Evolutionary conservation across 176 grass and related monocot species (phyloP).

Genomic region (Musa beccarii): DNA sequence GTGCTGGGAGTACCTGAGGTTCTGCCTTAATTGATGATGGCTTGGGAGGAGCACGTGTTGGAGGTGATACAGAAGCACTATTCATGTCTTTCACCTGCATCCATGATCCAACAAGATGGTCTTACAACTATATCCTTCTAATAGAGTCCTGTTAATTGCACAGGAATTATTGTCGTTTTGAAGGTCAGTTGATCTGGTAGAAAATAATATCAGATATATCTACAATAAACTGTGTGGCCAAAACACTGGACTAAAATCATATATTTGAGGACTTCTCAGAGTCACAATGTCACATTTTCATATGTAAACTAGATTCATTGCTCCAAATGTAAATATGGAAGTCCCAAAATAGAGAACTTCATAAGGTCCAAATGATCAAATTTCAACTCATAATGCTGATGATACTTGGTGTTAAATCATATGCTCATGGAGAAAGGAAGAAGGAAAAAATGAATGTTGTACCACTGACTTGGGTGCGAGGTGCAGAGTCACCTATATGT

Average conservation of each 20-base stretch:
- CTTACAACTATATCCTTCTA: constrained; percentile 1
- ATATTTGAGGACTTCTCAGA: neutral
- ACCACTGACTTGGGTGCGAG: too few species aligned
- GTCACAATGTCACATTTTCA: neutral
- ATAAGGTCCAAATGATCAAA: too few species aligned
- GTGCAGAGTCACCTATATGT: too few species aligned
- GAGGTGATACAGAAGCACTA: constrained; percentile 6
- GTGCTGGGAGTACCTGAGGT: constrained; percentile 27
- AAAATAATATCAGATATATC: neutral
- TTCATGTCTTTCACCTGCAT: constrained; percentile 93
- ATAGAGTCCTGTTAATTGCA: neutral
- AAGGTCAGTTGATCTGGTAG: neutral
- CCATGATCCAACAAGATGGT: constrained; percentile 23
- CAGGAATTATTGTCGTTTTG: neutral
- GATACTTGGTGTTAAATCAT: too few species aligned
- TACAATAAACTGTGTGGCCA: neutral
- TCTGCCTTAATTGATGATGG: constrained; percentile 41
- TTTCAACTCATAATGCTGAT: too few species aligned
- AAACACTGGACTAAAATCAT: neutral
- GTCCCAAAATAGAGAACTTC: too few species aligned
- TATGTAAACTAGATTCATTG: neutral
- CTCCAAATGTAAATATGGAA: neutral
- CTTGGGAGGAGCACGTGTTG: constrained; percentile 26
- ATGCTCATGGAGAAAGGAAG: too few species aligned
- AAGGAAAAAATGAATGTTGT: too few species aligned